Conservation (phyloP, 441 rosid species). For the Kokia cookei region DNA sequence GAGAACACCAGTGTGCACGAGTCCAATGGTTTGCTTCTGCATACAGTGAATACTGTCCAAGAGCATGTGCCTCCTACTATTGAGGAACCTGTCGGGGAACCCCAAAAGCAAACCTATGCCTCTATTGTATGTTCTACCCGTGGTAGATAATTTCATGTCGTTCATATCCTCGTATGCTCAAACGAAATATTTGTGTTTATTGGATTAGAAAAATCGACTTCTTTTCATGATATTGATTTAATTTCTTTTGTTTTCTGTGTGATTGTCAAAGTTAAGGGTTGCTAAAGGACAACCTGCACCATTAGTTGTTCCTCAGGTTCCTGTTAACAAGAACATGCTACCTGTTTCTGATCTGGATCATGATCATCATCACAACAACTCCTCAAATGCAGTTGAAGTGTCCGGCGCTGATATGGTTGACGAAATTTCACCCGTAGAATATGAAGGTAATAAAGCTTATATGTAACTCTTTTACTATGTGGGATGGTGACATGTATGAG, state of each 20-base stretch:
- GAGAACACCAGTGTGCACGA: slow-evolving; percentile 32
- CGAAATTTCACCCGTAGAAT: slow-evolving; percentile 38
- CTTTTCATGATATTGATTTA: background rate
- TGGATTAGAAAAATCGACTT: background rate
- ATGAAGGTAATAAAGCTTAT: slow-evolving; percentile 39
- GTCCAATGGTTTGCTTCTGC: slow-evolving; percentile 29
- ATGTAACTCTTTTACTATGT: background rate
- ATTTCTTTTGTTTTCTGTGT: background rate
- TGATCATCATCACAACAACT: slow-evolving; percentile 28
- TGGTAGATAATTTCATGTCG: slow-evolving; percentile 8
- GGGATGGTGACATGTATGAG: background rate
- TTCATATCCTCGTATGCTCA: background rate
- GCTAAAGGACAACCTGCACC: slow-evolving; percentile 47
- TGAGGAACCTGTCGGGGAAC: slow-evolving; percentile 46
- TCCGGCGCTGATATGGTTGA: slow-evolving; percentile 31
- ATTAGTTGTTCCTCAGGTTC: slow-evolving; percentile 24
- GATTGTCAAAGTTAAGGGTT: slow-evolving; percentile 40
- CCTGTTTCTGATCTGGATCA: slow-evolving; percentile 41
- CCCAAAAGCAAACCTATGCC: slow-evolving; percentile 66
- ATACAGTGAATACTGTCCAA: slow-evolving; percentile 17
- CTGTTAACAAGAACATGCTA: slow-evolving; percentile 28
- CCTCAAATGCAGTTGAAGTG: slow-evolving; percentile 32
- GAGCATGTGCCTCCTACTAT: slow-evolving; percentile 33
- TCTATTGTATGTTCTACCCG: slow-evolving; percentile 53
- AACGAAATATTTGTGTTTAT: background rate